Evolutionary conservation across 495 filamentous ascomycete genomes (phyloP).

Genomic region (Talaromyces thailandensis): DNA sequence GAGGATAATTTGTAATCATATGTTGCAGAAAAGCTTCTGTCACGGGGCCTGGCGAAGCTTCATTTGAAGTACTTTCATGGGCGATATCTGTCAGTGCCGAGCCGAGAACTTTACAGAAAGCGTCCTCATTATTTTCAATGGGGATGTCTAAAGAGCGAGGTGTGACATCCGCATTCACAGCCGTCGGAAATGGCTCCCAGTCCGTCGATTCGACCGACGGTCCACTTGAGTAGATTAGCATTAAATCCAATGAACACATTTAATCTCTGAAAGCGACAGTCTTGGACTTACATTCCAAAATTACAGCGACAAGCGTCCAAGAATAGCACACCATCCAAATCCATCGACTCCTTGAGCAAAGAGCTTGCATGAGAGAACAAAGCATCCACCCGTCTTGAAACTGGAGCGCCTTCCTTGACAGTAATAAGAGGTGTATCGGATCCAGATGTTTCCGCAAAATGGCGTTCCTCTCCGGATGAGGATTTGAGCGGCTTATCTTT

Average conservation of each 20-base stretch:
- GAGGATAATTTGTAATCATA: not conserved
- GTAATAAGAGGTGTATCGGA: not conserved
- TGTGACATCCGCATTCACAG: not conserved
- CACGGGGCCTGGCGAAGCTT: not conserved
- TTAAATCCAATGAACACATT: not conserved
- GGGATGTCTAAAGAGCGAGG: not conserved
- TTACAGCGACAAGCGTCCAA: conserved; percentile 21
- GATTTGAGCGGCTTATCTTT: not conserved
- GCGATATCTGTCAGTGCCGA: not conserved
- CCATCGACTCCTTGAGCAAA: conserved; percentile 29
- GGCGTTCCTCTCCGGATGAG: not conserved
- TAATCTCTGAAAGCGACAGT: too few relatives aligned
- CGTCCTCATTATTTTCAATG: not conserved
- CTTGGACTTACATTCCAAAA: not conserved
- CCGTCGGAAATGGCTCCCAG: not conserved
- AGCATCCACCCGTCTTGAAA: conserved; percentile 12
- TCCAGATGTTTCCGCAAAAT: not conserved
- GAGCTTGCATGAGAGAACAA: conserved; percentile 28
- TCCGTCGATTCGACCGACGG: not conserved
- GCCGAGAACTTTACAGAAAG: not conserved
- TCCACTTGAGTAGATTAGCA: not conserved
- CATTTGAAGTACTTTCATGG: not conserved
- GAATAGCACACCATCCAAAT: conserved; percentile 34
- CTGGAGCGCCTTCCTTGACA: not conserved
- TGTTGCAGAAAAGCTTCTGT: not conserved